Base-by-base conservation (phyloP, 805 yeast genomes). In the Suhomyces pyralidae region DNA sequence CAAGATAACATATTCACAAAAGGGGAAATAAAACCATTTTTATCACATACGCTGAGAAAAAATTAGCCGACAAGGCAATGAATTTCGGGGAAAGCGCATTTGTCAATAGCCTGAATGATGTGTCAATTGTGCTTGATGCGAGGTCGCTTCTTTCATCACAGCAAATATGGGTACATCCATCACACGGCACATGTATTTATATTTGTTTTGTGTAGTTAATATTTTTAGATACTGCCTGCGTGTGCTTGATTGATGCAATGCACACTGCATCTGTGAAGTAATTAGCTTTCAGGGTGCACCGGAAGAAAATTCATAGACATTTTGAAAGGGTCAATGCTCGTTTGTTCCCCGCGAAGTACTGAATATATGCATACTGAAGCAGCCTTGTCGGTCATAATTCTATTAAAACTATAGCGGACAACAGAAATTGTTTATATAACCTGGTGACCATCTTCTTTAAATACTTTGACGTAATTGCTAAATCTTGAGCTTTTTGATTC, bases 381-480 rank as follows among this genome's bases (percentile, higher is more conserved):
- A 38, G 42, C 42, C 42, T 19, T 17, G 24, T 38, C 22, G 24
- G 15, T n/a, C 42, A 38, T 38, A 38, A 19, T 38, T 38, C 14
- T 38, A 5, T 24, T 46, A 46, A n/a, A 32, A 28, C 36, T 34
- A 22, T 34, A 34, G 15, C 43, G 43, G 42, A 46, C 49, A 46
- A 36, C 49, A 30, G 24, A 24, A 34, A 34, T 46, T 46, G 43
- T 34, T 46, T 46, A 46, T 46, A 46, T 46, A 46, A 14, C 45
- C 42, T 38, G 42, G 42, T 38, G 24, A 38, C 24, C 9, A 17
- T 38, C 42, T 17, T 38, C 42, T n/a, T 36, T 19, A 17, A 19
- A 38, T 17, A 38, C 8, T 17, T 38, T 19, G 17, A 17, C 14
- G 24, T 14, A 19, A 38, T 19, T 17, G 42, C 24, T 38, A 2